phyloP scores from a whole-genome alignment of 768 basidiomycete genomes.

The Rhodosporidiobolus sp. region DNA sequence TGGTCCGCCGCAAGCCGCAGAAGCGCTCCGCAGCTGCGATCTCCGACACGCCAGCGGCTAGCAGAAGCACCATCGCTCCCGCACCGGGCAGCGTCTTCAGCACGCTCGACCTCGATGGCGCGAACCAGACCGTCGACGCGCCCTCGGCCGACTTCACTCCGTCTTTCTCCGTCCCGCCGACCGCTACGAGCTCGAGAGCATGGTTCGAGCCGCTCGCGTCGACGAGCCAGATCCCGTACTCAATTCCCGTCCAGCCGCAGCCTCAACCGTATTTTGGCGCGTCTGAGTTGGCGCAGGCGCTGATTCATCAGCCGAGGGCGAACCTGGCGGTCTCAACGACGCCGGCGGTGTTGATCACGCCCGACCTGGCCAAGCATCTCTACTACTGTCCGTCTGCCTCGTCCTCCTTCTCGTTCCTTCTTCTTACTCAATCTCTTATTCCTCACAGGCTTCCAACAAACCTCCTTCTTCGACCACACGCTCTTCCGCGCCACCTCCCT shows the following conservation, averaged over 20 bases:
- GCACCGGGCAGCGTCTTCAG: too few relatives aligned
- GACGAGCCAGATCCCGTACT: too few relatives aligned
- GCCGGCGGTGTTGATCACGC: not conserved
- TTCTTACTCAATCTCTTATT: not conserved
- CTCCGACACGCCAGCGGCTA: too few relatives aligned
- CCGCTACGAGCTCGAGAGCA: too few relatives aligned
- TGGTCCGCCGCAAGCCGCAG: conserved; percentile 14
- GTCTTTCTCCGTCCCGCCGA: too few relatives aligned
- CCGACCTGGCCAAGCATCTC: conserved; percentile 10
- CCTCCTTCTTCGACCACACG: conserved; percentile 8
- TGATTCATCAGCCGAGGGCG: not conserved
- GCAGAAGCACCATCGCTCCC: not conserved
- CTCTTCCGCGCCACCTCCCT: not conserved
- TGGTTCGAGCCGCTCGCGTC: too few relatives aligned
- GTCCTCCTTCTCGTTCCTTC: not conserved
- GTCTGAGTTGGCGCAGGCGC: not conserved
- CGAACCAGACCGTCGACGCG: too few relatives aligned
- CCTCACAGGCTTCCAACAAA: conserved; percentile 4
- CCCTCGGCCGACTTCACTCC: too few relatives aligned
- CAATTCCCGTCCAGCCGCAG: too few relatives aligned
- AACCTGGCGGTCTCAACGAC: not conserved
- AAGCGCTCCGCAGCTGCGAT: not conserved
- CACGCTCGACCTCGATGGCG: not conserved
- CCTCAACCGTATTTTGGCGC: not conserved
- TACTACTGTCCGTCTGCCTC: conserved; percentile 1